Conservation (phyloP, 768 basidiomycete genomes). For the Astraeus odoratus region DNA sequence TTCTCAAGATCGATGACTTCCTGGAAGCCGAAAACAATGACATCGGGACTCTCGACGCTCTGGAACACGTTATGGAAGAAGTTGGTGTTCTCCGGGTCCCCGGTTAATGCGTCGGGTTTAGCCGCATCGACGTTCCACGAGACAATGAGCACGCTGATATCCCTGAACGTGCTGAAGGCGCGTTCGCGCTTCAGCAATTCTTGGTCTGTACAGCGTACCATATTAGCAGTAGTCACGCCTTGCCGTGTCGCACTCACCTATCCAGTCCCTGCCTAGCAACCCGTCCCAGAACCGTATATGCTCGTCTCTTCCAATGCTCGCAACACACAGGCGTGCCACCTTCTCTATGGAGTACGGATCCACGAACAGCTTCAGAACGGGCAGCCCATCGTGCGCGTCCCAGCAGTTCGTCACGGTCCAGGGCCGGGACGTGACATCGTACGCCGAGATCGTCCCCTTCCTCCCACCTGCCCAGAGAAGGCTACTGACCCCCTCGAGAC, state of each 20-base stretch:
- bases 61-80: slow-evolving; percentile 76
- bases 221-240: neutral
- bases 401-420: slow-evolving; percentile 88
- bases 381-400: slow-evolving; percentile 68
- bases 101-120: slow-evolving; percentile 66
- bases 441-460: slow-evolving; percentile 76
- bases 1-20: slow-evolving; percentile 95
- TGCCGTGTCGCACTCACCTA: slow-evolving; percentile 51
- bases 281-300: slow-evolving; percentile 85
- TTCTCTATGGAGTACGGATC: slow-evolving; percentile 73
- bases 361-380: slow-evolving; percentile 57
- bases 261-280: slow-evolving; percentile 74
- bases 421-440: slow-evolving; percentile 65
- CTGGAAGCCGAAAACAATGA: slow-evolving; percentile 92
- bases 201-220: slow-evolving; percentile 43
- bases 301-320: slow-evolving; percentile 72
- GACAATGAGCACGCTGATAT: slow-evolving; percentile 69
- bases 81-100: slow-evolving; percentile 61
- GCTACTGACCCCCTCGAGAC: slow-evolving; percentile 78
- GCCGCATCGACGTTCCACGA: slow-evolving; percentile 94
- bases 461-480: slow-evolving; percentile 84
- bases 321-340: slow-evolving; percentile 59
- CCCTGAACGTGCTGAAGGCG: slow-evolving; percentile 73
- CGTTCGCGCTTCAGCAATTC: slow-evolving; percentile 70
- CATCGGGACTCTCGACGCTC: slow-evolving; percentile 73